Conservation (phyloP, 2,329 filamentous ascomycete genomes). For the Colletotrichum simmondsii region DNA sequence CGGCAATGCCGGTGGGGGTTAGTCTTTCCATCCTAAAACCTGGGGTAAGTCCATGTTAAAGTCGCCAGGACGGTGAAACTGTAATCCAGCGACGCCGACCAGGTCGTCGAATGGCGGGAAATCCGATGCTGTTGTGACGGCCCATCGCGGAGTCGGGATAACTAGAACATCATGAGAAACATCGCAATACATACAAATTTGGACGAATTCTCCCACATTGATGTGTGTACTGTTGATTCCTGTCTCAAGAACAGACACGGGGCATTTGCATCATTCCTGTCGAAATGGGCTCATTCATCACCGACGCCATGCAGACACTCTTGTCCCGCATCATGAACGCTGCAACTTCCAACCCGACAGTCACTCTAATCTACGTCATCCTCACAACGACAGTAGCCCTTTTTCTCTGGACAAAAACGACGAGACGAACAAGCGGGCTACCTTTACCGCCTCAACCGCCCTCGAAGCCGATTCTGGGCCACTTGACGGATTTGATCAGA, state of each 20-base stretch:
- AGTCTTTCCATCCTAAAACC: not conserved
- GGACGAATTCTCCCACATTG: not conserved
- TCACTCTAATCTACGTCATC: not conserved
- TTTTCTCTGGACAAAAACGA: not conserved
- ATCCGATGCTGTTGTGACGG: not conserved
- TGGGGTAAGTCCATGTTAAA: no score
- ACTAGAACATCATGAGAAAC: not conserved
- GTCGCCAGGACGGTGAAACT: not conserved
- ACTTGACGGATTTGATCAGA: not conserved
- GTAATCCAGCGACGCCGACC: not conserved
- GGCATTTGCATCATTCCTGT: not conserved
- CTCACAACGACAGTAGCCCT: not conserved
- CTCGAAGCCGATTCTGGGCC: not conserved
- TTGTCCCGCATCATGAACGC: not conserved
- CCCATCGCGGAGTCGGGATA: not conserved
- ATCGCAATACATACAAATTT: not conserved
- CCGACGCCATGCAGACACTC: not conserved
- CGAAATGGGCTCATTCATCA: not conserved
- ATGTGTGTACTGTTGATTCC: not conserved
- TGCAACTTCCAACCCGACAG: not conserved
- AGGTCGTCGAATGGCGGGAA: not conserved
- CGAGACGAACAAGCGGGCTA: no score
- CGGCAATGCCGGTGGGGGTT: not conserved
- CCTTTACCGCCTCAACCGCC: conserved; percentile 1
- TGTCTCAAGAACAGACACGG: not conserved